These are phyloP conservation scores for Sarcodon sp. DNA, from an alignment of 768 basidiomycete species.

Conservation along the genomic window DNA sequence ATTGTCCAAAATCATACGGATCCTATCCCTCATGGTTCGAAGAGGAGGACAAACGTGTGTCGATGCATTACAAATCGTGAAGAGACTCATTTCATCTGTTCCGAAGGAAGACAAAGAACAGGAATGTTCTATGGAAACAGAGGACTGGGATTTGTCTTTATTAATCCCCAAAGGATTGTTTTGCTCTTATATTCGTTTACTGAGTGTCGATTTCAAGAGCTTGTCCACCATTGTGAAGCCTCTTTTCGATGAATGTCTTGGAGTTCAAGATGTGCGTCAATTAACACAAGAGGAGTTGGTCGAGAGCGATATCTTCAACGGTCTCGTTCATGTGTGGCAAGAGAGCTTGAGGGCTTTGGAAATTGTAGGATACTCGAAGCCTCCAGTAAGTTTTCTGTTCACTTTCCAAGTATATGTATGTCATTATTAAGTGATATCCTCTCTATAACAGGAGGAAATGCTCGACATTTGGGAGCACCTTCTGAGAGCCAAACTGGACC, in stretches of 20 bases:
- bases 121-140: background rate
- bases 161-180: slow-evolving; percentile 42
- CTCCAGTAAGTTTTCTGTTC: slow-evolving; percentile 32
- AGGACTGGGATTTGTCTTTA: slow-evolving; percentile 32
- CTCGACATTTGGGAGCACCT: slow-evolving; percentile 46
- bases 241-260: slow-evolving; percentile 40
- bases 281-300: slow-evolving; percentile 46
- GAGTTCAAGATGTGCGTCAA: slow-evolving; percentile 39
- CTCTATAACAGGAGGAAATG: slow-evolving; percentile 26
- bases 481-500: slow-evolving; percentile 32
- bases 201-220: slow-evolving; percentile 36
- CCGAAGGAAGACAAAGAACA: background rate
- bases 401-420: background rate
- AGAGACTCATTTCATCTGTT: slow-evolving; percentile 21
- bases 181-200: slow-evolving; percentile 40
- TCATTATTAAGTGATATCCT: slow-evolving; percentile 1
- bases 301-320: slow-evolving; percentile 36
- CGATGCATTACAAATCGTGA: slow-evolving; percentile 42
- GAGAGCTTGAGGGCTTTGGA: slow-evolving; percentile 28
- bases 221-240: slow-evolving; percentile 35
- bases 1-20: slow-evolving; percentile 30
- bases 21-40: slow-evolving; percentile 44
- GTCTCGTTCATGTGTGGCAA: slow-evolving; percentile 42
- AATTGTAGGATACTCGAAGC: slow-evolving; percentile 26
- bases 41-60: slow-evolving; percentile 36